Evolutionary conservation across 495 filamentous ascomycete genomes (phyloP), one percentile per base, ranked within the genome.

Genomic region (Niebla homalea): DNA sequence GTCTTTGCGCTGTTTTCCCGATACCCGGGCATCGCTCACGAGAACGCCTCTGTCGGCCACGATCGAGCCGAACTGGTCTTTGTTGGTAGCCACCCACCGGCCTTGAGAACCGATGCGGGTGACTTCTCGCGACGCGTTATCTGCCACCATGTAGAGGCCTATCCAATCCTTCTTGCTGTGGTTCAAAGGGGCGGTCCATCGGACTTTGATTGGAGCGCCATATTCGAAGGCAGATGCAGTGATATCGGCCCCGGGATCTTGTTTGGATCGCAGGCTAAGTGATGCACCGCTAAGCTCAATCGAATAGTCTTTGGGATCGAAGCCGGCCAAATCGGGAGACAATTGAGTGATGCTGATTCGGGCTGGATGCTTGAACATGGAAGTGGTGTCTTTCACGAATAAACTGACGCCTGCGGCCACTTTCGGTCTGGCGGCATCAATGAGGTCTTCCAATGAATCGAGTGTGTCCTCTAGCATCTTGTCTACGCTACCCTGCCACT

Each of bases 101-200:
- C 89, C 90, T 55, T 92, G 81, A 10, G 87, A 92, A 12, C 85
- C 79, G 16, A 96, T 77, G 20, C 83, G 77, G 21, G 90, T 92
- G 21, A 83, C 68, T 40, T 94, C 85, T 38, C 92, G 77, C 20
- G 83, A 89, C 4, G 79, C 77, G 60, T 96, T 97, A 64, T 97
- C 93, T 4, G 85, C 87, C 19, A 98, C 84, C 70, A 84, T 85
- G 70, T 96, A 98, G 6, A 98, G 70, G 18, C 89, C 90, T 45
- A 98, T 78, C 92, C 92, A 98, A 64, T 98, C 92, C 55, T 81
- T 85, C 60, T 84, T 92, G 70, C 81, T 83, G 67, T 97, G 92
- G 59, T 89, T 89, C 46, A 83, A 72, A 1, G 92, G 92, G 0
- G 92, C 93, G 16, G 80, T 88, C 92, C 92, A 98, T 58, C 78